Evolutionary conservation across 2,329 filamentous ascomycete genomes (phyloP).

Genomic region (Colletotrichum tanaceti): DNA sequence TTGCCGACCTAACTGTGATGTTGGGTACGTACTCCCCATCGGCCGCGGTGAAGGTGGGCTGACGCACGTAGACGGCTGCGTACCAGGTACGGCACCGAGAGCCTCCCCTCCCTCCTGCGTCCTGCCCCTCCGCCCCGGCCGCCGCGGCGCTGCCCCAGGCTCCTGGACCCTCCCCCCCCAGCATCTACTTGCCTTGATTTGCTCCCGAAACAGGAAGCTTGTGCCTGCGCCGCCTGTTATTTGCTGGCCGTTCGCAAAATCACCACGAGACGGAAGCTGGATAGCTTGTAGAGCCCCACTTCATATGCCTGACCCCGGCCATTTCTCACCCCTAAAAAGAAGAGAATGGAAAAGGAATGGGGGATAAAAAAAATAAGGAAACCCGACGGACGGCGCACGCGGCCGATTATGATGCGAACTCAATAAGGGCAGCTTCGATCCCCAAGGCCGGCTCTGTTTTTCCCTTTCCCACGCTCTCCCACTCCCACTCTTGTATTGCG

Average conservation of each 20-base stretch:
- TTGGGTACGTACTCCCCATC: constrained; percentile 3
- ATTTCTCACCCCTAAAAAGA: constrained; percentile 30
- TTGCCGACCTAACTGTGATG: neutral
- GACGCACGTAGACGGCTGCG: constrained; percentile 35
- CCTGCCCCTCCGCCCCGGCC: constrained; percentile 13
- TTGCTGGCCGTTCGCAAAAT: constrained; percentile 24
- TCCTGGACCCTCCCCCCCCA: constrained; percentile 19
- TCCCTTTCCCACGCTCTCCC: neutral
- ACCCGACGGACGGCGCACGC: constrained; percentile 16
- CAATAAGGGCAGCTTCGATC: constrained; percentile 27
- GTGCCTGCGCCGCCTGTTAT: constrained; percentile 31
- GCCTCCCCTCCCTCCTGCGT: constrained; percentile 17
- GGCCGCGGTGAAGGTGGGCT: constrained; percentile 16
- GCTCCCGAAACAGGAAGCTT: constrained; percentile 33
- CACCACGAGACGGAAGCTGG: neutral
- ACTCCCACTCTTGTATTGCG: neutral
- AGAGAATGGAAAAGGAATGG: neutral
- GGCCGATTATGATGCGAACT: constrained; percentile 36
- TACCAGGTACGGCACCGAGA: constrained; percentile 37
- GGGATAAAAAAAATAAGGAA: constrained; percentile 11
- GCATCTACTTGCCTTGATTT: constrained; percentile 19
- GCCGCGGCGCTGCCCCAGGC: constrained; percentile 12
- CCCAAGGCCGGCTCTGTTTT: constrained; percentile 2
- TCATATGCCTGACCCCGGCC: constrained; percentile 16
- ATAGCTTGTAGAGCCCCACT: neutral